These are phyloP conservation scores for Leccinum fibrillosum DNA, from an alignment of 768 basidiomycete genomes.

Conservation along the genomic window DNA sequence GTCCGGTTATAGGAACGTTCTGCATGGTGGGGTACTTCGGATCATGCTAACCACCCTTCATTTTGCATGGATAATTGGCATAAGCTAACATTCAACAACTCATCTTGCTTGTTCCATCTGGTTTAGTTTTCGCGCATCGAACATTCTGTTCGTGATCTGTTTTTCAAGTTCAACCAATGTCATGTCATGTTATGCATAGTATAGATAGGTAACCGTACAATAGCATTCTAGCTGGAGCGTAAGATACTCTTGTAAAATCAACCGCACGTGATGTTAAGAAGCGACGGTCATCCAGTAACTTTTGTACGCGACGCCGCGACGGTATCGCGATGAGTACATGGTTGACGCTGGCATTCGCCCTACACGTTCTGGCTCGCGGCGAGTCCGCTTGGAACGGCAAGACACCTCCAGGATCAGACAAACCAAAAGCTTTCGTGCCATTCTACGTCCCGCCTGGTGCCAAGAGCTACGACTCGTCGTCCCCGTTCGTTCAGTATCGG, in stretches of 20 bases:
- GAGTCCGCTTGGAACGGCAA: constrained; percentile 73
- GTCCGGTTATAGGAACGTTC: constrained; percentile 41
- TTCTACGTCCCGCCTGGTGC: constrained; percentile 75
- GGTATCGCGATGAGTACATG: not conserved
- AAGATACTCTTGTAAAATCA: constrained; percentile 12
- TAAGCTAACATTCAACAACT: constrained; percentile 26
- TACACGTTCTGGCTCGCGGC: constrained; percentile 4
- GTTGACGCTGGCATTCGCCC: constrained; percentile 7
- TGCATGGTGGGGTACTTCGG: constrained; percentile 12
- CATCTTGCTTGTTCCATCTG: constrained; percentile 25
- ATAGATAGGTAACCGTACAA: constrained; percentile 28
- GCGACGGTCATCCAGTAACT: not conserved
- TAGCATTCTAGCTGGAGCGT: constrained; percentile 22
- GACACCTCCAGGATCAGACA: constrained; percentile 44
- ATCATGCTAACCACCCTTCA: constrained; percentile 20
- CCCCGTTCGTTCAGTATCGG: constrained; percentile 60
- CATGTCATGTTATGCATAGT: constrained; percentile 32
- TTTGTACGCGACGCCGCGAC: not conserved
- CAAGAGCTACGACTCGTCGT: constrained; percentile 66
- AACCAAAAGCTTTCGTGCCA: constrained; percentile 50
- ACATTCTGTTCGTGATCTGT: constrained; percentile 24
- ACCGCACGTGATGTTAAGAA: constrained; percentile 24
- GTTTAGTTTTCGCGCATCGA: constrained; percentile 19
- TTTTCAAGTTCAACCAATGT: constrained; percentile 20
- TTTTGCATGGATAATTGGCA: constrained; percentile 28